A percentile compares a stretch with the other conserved stretches of the same genome.
phyloP scores from a whole-genome alignment of 1,139 yeast genomes.

The Saccharomyces hybrid region DNA sequence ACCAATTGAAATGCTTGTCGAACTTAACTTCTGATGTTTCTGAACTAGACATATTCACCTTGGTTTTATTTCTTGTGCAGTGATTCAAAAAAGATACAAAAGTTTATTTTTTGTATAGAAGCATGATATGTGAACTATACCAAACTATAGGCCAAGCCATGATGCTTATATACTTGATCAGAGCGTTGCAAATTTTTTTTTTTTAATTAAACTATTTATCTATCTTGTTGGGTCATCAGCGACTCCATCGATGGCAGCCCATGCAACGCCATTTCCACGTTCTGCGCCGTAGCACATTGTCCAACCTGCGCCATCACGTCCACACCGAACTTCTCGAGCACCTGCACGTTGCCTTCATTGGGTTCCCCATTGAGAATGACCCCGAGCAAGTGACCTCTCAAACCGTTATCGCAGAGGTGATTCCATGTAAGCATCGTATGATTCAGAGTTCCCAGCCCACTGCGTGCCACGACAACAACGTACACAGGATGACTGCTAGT shows the following conservation, averaged over 20 bases:
- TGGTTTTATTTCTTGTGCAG: background rate
- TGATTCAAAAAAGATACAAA: too few species aligned
- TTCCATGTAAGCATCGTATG: constrained; percentile 31
- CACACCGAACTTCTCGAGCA: constrained; percentile 18
- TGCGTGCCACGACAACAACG: constrained; percentile 30
- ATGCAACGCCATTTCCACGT: constrained; percentile 3
- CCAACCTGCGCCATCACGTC: constrained; percentile 14
- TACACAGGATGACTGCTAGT: constrained; percentile 13
- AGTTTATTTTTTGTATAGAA: too few species aligned
- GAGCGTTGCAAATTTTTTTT: background rate
- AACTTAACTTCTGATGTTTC: background rate
- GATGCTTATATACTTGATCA: background rate
- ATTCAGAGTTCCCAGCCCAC: constrained; percentile 32
- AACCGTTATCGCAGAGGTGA: constrained; percentile 17
- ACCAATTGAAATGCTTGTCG: constrained; percentile 43
- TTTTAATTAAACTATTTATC: background rate
- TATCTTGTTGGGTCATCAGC: background rate
- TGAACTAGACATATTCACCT: background rate
- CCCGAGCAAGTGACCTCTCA: constrained; percentile 20
- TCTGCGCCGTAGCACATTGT: constrained; percentile 2
- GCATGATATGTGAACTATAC: too few species aligned
- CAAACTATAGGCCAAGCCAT: background rate
- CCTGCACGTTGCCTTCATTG: constrained; percentile 23
- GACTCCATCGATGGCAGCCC: constrained; percentile 6
- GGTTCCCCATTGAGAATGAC: constrained; percentile 27